Conservation (phyloP, 2,329 filamentous ascomycete genomes). For the Neonectria magnoliae region DNA sequence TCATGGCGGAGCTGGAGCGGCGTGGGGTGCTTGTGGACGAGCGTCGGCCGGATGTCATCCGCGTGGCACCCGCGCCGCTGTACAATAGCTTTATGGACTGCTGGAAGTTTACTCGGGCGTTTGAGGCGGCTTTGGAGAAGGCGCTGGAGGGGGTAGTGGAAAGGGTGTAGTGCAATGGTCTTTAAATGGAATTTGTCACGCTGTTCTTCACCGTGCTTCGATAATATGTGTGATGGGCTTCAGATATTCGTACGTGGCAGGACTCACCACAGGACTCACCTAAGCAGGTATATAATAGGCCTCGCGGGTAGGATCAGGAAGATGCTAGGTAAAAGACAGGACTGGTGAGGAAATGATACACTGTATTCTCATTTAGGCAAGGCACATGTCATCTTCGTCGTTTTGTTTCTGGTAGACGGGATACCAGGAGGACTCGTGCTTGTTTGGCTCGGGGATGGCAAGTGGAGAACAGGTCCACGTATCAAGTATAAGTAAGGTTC, state of each 20-base stretch:
- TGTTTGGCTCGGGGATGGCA: not conserved
- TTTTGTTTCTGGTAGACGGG: not conserved
- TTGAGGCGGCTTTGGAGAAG: constrained; percentile 39
- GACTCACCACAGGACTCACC: not conserved
- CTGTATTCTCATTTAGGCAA: not conserved
- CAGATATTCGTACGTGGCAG: not conserved
- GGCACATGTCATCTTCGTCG: not conserved
- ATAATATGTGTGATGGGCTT: not conserved
- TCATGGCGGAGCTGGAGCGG: constrained; percentile 70
- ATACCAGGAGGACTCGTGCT: not conserved
- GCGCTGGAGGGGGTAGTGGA: constrained; percentile 29
- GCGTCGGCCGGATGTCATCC: constrained; percentile 80
- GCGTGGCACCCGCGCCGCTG: constrained; percentile 80
- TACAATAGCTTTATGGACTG: constrained; percentile 80
- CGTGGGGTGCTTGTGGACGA: constrained; percentile 81
- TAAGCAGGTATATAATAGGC: not conserved
- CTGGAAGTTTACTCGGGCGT: constrained; percentile 45
- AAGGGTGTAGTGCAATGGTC: not conserved
- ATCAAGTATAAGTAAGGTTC: not conserved
- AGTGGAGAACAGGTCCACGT: not conserved
- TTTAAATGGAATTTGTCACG: not conserved
- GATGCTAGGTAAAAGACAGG: not conserved
- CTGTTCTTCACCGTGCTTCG: not conserved
- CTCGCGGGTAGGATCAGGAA: not conserved
- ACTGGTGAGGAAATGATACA: not conserved